A percentile compares a stretch with the other conserved stretches of the same genome.
Evolutionary conservation across 192 early-diverging fungal species (phyloP).

Genomic region (Gonapodya prolifera): DNA sequence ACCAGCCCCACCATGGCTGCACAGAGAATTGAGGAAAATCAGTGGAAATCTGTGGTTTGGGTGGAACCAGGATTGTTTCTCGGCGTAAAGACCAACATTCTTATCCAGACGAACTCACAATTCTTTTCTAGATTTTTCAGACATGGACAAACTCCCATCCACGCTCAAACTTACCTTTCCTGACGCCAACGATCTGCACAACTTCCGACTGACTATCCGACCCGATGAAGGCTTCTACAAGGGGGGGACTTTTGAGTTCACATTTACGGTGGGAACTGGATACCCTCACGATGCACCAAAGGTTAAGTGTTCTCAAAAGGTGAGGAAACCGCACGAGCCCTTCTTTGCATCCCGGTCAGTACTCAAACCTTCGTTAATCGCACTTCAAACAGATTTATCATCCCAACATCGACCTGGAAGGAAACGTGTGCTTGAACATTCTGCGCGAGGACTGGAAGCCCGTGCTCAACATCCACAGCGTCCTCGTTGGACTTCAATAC

Average conservation of each 20-base stretch:
- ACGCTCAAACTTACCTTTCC: conserved; percentile 68
- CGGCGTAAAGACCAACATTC: neutral
- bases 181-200: conserved; percentile 62
- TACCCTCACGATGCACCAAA: conserved; percentile 95
- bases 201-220: conserved; percentile 68
- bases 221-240: conserved; percentile 87
- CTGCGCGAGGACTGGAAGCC: conserved; percentile 98
- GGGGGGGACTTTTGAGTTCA: conserved; percentile 70
- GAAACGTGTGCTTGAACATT: conserved; percentile 94
- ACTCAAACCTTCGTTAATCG: neutral
- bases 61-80: conserved; percentile 5
- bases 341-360: conserved; percentile 1
- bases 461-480: conserved; percentile 82
- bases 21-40: neutral
- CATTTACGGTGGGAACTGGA: conserved; percentile 66
- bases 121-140: conserved; percentile 57
- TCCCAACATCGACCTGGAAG: conserved; percentile 94
- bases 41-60: neutral
- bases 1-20: too few species aligned
- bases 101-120: neutral
- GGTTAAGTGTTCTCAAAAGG: conserved; percentile 78
- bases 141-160: conserved; percentile 56
- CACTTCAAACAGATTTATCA: conserved; percentile 65
- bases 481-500: conserved; percentile 83
- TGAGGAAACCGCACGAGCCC: conserved; percentile 16